A percentile compares a stretch with the other conserved stretches of the same genome.
Conservation (phyloP, 2,329 filamentous ascomycete species). For the Neofusicoccum laricinum region DNA sequence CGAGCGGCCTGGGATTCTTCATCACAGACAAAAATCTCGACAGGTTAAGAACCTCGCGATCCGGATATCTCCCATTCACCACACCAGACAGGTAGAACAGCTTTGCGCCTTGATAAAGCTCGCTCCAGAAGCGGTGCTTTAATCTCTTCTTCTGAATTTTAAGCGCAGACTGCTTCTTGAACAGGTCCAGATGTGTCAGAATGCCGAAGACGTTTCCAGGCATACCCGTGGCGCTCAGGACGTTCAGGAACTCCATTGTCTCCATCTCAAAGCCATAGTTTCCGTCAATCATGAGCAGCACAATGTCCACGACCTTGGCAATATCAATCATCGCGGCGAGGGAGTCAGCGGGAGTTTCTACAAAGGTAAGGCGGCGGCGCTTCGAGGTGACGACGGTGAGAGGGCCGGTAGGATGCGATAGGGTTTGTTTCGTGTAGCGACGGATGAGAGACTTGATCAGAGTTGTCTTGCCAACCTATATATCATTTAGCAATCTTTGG, state of each 20-base stretch:
- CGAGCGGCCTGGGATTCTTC: slow-evolving; percentile 95
- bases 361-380: slow-evolving; percentile 86
- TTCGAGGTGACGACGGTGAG: slow-evolving; percentile 97
- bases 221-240: slow-evolving; percentile 92
- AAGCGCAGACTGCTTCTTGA: slow-evolving; percentile 87
- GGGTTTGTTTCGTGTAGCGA: slow-evolving; percentile 91
- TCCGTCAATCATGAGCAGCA: slow-evolving; percentile 96
- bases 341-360: slow-evolving; percentile 93
- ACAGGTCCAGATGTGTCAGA: slow-evolving; percentile 91
- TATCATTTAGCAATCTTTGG: background rate
- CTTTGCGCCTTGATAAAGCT: slow-evolving; percentile 94
- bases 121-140: slow-evolving; percentile 95
- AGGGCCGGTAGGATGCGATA: slow-evolving; percentile 84
- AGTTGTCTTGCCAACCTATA: slow-evolving; percentile 78
- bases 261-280: slow-evolving; percentile 99
- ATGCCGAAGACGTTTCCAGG: slow-evolving; percentile 98
- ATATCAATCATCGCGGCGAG: slow-evolving; percentile 96
- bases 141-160: slow-evolving; percentile 94
- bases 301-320: slow-evolving; percentile 95
- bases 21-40: slow-evolving; percentile 95
- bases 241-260: slow-evolving; percentile 98
- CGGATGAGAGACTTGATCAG: slow-evolving; percentile 91
- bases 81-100: slow-evolving; percentile 96
- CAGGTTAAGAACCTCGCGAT: slow-evolving; percentile 92
- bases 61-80: slow-evolving; percentile 93